Conservation (phyloP, 768 basidiomycete genomes). For the Phanerodontia chrysosporium region DNA sequence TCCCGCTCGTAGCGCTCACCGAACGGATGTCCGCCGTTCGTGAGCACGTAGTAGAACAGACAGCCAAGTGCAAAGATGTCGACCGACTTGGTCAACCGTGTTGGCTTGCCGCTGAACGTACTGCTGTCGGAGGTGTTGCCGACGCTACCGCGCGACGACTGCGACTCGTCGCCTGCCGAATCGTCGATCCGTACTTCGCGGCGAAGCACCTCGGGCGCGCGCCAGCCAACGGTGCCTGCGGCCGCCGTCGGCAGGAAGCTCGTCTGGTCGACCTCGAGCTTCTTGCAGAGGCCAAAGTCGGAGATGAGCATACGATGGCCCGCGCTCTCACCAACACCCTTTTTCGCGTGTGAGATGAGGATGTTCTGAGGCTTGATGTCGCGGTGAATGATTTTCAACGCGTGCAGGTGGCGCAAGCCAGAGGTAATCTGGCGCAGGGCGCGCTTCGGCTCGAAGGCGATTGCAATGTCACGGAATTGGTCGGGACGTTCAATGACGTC, state of each 20-base stretch:
- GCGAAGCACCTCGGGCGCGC: conserved; percentile 92
- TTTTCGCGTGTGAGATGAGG: conserved; percentile 71
- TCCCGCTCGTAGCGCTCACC: conserved; percentile 93
- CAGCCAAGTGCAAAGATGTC: conserved; percentile 97
- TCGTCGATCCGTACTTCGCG: conserved; percentile 95
- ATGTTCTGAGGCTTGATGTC: conserved; percentile 99
- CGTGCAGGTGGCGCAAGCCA: conserved; percentile 87
- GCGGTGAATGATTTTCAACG: conserved; percentile 92
- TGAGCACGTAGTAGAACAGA: conserved; percentile 89
- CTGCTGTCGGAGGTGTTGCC: conserved; percentile 41
- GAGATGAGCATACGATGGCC: conserved; percentile 86
- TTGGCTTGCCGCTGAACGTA: conserved; percentile 41
- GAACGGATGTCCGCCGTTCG: conserved; percentile 88
- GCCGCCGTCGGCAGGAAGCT: conserved; percentile 91
- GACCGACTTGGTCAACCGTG: conserved; percentile 87
- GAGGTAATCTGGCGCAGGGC: conserved; percentile 84
- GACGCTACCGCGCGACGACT: conserved; percentile 63
- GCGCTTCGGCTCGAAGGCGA: conserved; percentile 80
- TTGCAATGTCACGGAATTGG: conserved; percentile 71
- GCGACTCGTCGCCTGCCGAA: conserved; percentile 53
- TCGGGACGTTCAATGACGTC: conserved; percentile 82
- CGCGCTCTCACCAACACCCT: conserved; percentile 39
- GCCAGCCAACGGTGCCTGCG: conserved; percentile 95
- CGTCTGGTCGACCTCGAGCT: conserved; percentile 92
- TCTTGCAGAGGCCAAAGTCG: conserved; percentile 96